These are phyloP conservation scores for Quercus phellos DNA, from an alignment of 331 rosid species.

Conservation along the genomic window DNA sequence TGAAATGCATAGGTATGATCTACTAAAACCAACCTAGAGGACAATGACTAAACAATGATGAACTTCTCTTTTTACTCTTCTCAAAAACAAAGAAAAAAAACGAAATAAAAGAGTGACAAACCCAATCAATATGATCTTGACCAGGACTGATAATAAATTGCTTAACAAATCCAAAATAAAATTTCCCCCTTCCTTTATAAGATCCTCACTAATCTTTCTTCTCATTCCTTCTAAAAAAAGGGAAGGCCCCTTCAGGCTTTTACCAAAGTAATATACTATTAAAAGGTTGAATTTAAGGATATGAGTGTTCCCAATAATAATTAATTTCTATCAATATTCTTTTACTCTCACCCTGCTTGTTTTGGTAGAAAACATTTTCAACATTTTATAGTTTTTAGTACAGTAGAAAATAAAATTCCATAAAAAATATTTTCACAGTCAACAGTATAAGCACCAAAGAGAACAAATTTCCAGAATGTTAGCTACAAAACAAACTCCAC, in stretches of 20 bases:
- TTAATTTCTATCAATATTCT: not conserved
- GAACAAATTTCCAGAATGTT: too few species aligned
- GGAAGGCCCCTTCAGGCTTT: not conserved
- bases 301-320: not conserved
- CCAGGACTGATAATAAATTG: too few species aligned
- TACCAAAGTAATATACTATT: not conserved
- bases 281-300: not conserved
- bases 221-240: not conserved
- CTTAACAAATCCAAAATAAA: not conserved
- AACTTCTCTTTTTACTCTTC: not conserved
- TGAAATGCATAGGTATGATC: not conserved
- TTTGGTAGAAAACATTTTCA: too few species aligned
- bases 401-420: too few species aligned
- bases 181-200: not conserved
- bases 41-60: not conserved
- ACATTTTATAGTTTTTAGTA: too few species aligned
- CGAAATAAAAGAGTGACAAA: not conserved
- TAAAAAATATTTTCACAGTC: too few species aligned
- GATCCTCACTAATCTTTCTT: not conserved
- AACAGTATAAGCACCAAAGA: too few species aligned
- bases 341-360: too few species aligned
- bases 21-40: not conserved
- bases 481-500: too few species aligned
- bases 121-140: not conserved
- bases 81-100: not conserved